A percentile compares a stretch with the other conserved stretches of the same genome.
These are phyloP conservation scores for Drosera capensis DNA, from an alignment of 148 eudicot genomes.

Conservation along the genomic window DNA sequence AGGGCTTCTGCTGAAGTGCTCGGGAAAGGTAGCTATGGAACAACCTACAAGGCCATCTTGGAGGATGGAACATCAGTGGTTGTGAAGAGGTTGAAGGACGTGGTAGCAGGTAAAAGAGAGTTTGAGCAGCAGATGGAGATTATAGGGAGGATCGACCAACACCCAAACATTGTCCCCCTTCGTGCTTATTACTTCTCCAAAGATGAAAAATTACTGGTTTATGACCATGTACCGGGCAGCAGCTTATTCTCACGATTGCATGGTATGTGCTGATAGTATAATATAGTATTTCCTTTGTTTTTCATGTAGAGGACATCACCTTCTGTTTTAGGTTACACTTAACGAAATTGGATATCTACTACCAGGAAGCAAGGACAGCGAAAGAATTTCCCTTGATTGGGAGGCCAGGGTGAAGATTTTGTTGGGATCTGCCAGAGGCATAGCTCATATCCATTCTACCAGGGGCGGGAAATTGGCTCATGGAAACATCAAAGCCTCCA, in stretches of 20 bases:
- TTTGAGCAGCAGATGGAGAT: slow-evolving; percentile 87
- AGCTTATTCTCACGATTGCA: slow-evolving; percentile 77
- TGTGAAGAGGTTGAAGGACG: slow-evolving; percentile 77
- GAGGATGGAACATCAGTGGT: slow-evolving; percentile 70
- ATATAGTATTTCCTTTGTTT: background rate
- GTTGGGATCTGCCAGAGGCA: slow-evolving; percentile 61
- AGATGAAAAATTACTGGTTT: slow-evolving; percentile 89
- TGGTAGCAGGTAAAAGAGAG: slow-evolving; percentile 61
- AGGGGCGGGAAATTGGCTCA: slow-evolving; percentile 56
- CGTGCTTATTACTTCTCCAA: slow-evolving; percentile 86
- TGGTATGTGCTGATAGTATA: slow-evolving; percentile 47
- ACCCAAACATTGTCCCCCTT: slow-evolving; percentile 50
- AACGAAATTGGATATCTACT: background rate
- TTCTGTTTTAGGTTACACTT: background rate
- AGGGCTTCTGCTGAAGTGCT: slow-evolving; percentile 98
- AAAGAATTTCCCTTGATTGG: slow-evolving; percentile 65
- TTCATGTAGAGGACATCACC: background rate
- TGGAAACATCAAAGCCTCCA: slow-evolving; percentile 84
- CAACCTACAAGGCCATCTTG: slow-evolving; percentile 77
- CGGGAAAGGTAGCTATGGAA: slow-evolving; percentile 91
- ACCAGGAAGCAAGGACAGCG: slow-evolving; percentile 46
- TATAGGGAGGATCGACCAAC: slow-evolving; percentile 41
- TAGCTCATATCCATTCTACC: slow-evolving; percentile 61
- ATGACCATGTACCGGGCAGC: slow-evolving; percentile 46
- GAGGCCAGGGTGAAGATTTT: slow-evolving; percentile 50